Evolutionary conservation across 2,329 filamentous ascomycete species (phyloP).

Genomic region (Graphiopsis chlorocephala): DNA sequence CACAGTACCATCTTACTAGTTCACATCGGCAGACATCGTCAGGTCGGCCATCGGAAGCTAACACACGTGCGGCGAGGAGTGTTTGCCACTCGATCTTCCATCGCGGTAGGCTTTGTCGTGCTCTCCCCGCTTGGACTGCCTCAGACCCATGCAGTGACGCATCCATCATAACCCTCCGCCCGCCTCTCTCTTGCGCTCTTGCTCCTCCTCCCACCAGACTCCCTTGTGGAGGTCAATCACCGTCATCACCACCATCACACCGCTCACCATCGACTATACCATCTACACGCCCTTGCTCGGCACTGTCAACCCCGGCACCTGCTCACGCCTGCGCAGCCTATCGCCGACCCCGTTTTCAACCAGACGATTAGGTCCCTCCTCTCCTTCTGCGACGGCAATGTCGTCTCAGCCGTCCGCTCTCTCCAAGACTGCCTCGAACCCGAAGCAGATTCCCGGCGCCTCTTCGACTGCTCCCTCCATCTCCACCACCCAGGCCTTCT

Average conservation of each 20-base stretch:
- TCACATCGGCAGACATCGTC: not conserved
- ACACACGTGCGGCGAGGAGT: not conserved
- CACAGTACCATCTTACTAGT: not conserved
- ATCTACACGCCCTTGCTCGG: conserved; percentile 13
- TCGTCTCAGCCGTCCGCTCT: conserved; percentile 41
- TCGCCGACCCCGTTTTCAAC: not conserved
- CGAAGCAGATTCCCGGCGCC: conserved; percentile 37
- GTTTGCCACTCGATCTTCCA: conserved; percentile 2
- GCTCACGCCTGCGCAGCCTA: conserved; percentile 4
- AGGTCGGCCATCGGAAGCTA: not conserved
- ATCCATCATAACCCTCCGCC: conserved; percentile 1
- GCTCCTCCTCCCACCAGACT: conserved; percentile 18
- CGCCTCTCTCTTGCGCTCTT: conserved; percentile 1
- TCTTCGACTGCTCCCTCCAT: conserved; percentile 39
- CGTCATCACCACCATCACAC: not conserved
- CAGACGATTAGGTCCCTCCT: not conserved
- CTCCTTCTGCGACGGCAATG: conserved; percentile 31
- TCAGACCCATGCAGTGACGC: not conserved
- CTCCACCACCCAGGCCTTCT: conserved; percentile 43
- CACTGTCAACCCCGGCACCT: conserved; percentile 17
- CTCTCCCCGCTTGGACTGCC: not conserved
- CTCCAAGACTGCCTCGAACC: conserved; percentile 26
- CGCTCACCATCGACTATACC: not conserved
- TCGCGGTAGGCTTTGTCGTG: conserved; percentile 2
- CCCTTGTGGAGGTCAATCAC: conserved; percentile 18